Percentiles rank a stretch among this genome's conserved stretches.
These are phyloP conservation scores for Candida coleopterorum DNA, from an alignment of 805 yeast genomes.

Conservation along the genomic window DNA sequence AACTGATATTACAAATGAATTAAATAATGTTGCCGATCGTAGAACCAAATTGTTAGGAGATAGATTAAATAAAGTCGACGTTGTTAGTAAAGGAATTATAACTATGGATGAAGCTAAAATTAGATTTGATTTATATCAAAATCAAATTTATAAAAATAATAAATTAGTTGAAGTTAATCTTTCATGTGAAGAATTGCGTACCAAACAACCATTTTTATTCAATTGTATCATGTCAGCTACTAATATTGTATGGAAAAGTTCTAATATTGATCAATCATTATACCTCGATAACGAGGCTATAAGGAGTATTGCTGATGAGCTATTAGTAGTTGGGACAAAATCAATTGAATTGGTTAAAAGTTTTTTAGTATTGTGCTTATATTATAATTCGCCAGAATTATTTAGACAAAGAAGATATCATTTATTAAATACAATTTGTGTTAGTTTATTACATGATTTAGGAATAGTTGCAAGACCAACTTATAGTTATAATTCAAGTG, in stretches of 20 bases:
- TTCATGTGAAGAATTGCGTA: slow-evolving; percentile 44
- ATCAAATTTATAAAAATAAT: slow-evolving; percentile 40
- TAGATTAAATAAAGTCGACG: slow-evolving; percentile 33
- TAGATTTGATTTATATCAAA: slow-evolving; percentile 49
- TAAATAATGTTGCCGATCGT: slow-evolving; percentile 43
- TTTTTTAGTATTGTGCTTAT: slow-evolving; percentile 55
- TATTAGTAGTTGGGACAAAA: slow-evolving; percentile 67
- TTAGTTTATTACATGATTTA: slow-evolving; percentile 67
- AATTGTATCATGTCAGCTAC: slow-evolving; percentile 61
- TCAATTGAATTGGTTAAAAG: slow-evolving; percentile 62
- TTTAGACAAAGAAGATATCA: slow-evolving; percentile 77
- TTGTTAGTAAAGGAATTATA: slow-evolving; percentile 54
- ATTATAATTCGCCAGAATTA: slow-evolving; percentile 84
- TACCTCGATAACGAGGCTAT: slow-evolving; percentile 51
- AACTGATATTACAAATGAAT: slow-evolving; percentile 40
- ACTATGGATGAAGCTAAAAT: slow-evolving; percentile 53
- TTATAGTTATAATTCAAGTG: slow-evolving; percentile 14
- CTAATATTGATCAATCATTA: slow-evolving; percentile 39
- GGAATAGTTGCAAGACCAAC: slow-evolving; percentile 58
- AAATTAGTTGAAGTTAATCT: slow-evolving; percentile 55
- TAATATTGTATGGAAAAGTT: slow-evolving; percentile 32
- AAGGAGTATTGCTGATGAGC: slow-evolving; percentile 49
- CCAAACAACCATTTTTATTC: slow-evolving; percentile 56
- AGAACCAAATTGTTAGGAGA: slow-evolving; percentile 30
- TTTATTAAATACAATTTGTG: slow-evolving; percentile 58